Conservation (phyloP, 169 alveolate species). For the Plasmodium fragile region DNA sequence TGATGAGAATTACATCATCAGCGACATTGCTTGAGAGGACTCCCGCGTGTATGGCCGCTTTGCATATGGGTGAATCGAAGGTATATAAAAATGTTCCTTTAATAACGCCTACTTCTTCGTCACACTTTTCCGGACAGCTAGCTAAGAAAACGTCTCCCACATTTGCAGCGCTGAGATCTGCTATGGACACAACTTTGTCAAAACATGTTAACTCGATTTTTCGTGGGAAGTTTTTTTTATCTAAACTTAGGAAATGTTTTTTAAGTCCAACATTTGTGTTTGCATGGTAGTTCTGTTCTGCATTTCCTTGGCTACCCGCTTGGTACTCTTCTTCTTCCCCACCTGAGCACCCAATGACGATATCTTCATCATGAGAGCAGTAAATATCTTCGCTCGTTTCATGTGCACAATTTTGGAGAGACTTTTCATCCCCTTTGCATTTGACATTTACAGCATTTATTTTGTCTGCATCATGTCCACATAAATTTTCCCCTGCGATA, state of each 20-base stretch:
- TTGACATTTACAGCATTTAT: conserved; percentile 88
- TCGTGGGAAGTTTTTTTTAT: conserved; percentile 77
- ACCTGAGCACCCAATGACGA: conserved; percentile 79
- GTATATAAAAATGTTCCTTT: conserved; percentile 92
- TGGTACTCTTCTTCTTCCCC: conserved; percentile 72
- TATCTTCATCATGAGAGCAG: conserved; percentile 86
- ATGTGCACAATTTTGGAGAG: conserved; percentile 77
- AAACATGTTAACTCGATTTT: conserved; percentile 82
- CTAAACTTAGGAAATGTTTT: conserved; percentile 77
- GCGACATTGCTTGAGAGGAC: conserved; percentile 84
- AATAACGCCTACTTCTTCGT: conserved; percentile 74
- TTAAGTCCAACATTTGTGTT: background rate
- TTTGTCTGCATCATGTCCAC: conserved; percentile 88
- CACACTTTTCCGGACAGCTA: conserved; percentile 75
- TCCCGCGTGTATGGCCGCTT: conserved; percentile 94
- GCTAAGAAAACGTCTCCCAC: conserved; percentile 79
- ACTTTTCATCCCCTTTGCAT: conserved; percentile 84
- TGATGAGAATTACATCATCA: conserved; percentile 77
- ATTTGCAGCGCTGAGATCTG: conserved; percentile 74
- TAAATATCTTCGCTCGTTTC: conserved; percentile 82
- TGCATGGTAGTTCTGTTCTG: background rate
- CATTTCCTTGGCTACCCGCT: background rate
- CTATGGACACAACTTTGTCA: conserved; percentile 80
- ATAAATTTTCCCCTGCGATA: conserved; percentile 89
- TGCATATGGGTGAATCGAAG: conserved; percentile 91